phyloP scores from a whole-genome alignment of 2,329 filamentous ascomycete genomes.

The Daldinia eschscholtzii region DNA sequence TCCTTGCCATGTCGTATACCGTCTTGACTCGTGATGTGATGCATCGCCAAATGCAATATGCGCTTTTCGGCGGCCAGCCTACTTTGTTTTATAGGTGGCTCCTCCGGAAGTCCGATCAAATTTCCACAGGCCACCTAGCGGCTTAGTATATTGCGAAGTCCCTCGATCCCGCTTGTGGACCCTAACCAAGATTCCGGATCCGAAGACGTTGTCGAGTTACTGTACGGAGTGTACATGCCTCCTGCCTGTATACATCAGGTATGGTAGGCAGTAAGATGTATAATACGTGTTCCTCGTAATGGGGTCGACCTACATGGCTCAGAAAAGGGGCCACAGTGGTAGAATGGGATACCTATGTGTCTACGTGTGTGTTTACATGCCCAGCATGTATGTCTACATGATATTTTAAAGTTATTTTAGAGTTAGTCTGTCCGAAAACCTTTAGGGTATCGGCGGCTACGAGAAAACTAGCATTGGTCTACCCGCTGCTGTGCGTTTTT shows the following conservation, averaged over 20 bases:
- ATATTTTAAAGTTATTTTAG: constrained; percentile 14
- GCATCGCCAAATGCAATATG: constrained; percentile 39
- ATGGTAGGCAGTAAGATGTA: constrained; percentile 5
- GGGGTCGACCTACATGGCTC: background rate
- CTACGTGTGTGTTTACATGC: constrained; percentile 7
- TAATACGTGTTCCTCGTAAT: constrained; percentile 6
- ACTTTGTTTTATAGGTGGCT: constrained; percentile 26
- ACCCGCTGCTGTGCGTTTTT: constrained; percentile 40
- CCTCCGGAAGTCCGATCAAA: constrained; percentile 47
- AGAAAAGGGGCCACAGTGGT: background rate
- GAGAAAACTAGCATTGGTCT: constrained; percentile 37
- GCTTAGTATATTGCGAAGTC: constrained; percentile 22
- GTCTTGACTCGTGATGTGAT: constrained; percentile 27
- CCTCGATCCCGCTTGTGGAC: constrained; percentile 22
- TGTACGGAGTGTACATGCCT: constrained; percentile 5
- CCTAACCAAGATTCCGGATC: constrained; percentile 24
- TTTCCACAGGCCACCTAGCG: constrained; percentile 28
- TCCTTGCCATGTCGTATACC: constrained; percentile 34
- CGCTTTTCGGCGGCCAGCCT: constrained; percentile 45
- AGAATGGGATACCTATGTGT: background rate
- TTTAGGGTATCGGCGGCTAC: constrained; percentile 31
- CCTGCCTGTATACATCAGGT: background rate
- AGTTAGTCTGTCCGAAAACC: constrained; percentile 25
- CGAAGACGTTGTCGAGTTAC: constrained; percentile 11
- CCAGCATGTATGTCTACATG: constrained; percentile 3